Percentiles rank a stretch among this genome's conserved stretches.
Conservation (phyloP, 139 green algal genomes). For the Diplosphaera chodatii region DNA sequence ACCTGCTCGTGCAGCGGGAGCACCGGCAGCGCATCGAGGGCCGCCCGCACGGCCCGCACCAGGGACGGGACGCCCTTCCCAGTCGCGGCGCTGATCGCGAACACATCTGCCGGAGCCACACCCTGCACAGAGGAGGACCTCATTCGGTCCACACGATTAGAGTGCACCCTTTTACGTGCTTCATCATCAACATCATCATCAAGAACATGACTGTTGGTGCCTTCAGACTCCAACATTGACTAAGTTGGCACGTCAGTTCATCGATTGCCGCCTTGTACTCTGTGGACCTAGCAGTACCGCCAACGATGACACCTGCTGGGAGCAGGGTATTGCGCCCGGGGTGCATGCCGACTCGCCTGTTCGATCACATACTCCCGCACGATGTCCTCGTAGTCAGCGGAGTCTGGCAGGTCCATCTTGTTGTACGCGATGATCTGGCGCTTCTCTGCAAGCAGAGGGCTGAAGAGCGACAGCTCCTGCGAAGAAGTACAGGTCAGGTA, state of each 20-base stretch:
- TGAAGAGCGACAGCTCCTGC: conserved; percentile 94
- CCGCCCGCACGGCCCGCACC: conserved; percentile 46
- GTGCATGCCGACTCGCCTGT: conserved; percentile 19
- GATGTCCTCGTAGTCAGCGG: conserved; percentile 66
- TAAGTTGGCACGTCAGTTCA: too few species aligned
- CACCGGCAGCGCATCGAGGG: conserved; percentile 51
- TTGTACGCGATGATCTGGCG: conserved; percentile 78
- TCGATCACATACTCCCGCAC: conserved; percentile 54
- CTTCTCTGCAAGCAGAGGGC: conserved; percentile 75
- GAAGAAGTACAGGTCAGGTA: too few species aligned
- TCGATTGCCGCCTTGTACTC: too few species aligned
- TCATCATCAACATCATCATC: too few species aligned
- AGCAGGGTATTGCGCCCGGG: too few species aligned
- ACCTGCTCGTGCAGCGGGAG: conserved; percentile 3
- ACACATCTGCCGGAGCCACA: conserved; percentile 21
- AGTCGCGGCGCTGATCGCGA: conserved; percentile 60
- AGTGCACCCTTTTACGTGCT: too few species aligned
- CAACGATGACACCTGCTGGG: too few species aligned
- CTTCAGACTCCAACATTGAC: too few species aligned
- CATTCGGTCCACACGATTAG: too few species aligned
- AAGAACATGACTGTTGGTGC: too few species aligned
- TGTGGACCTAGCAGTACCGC: too few species aligned
- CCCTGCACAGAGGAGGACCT: too few species aligned
- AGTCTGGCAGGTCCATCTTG: conserved; percentile 92
- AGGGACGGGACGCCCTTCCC: conserved; percentile 43